Evolutionary conservation across 176 grass and related monocot species (phyloP).

Genomic region (Tillandsia fasciculata): DNA sequence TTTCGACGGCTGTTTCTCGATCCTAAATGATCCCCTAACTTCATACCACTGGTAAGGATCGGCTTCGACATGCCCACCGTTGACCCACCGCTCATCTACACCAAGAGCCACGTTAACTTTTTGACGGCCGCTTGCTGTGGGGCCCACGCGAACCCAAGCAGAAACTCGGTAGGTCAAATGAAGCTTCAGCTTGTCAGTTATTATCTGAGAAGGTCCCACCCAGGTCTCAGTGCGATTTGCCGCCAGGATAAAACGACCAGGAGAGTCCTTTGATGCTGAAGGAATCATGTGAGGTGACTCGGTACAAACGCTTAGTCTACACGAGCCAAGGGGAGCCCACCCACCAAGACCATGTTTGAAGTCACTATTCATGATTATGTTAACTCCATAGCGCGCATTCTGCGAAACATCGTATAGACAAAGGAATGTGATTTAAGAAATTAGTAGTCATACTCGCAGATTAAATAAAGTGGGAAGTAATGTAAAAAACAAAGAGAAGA

Average conservation of each 20-base stretch:
- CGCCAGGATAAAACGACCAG: constrained; percentile 38
- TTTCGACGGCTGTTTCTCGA: constrained; percentile 35
- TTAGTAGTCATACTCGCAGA: not conserved
- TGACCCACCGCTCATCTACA: constrained; percentile 48
- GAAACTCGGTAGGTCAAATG: constrained; percentile 75
- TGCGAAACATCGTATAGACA: constrained; percentile 32
- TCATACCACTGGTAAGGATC: constrained; percentile 24
- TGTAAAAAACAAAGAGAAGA: not conserved
- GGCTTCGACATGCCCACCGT: constrained; percentile 32
- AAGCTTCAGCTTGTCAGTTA: constrained; percentile 72
- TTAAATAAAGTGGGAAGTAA: not conserved
- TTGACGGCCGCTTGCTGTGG: constrained; percentile 41
- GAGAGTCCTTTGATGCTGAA: constrained; percentile 26
- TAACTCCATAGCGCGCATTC: constrained; percentile 49
- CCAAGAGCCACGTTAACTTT: constrained; percentile 77
- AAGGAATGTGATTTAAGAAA: not conserved
- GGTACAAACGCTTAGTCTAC: constrained; percentile 43
- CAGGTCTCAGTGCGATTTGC: constrained; percentile 67
- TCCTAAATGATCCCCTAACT: constrained; percentile 34
- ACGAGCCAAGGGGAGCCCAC: constrained; percentile 89
- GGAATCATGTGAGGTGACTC: constrained; percentile 49
- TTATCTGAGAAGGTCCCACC: constrained; percentile 95
- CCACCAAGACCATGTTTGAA: constrained; percentile 45
- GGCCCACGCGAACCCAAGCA: constrained; percentile 72
- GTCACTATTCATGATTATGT: constrained; percentile 57